These are phyloP conservation scores for Ramularia endophylla DNA, from an alignment of 2,329 filamentous ascomycete species.

Conservation along the genomic window DNA sequence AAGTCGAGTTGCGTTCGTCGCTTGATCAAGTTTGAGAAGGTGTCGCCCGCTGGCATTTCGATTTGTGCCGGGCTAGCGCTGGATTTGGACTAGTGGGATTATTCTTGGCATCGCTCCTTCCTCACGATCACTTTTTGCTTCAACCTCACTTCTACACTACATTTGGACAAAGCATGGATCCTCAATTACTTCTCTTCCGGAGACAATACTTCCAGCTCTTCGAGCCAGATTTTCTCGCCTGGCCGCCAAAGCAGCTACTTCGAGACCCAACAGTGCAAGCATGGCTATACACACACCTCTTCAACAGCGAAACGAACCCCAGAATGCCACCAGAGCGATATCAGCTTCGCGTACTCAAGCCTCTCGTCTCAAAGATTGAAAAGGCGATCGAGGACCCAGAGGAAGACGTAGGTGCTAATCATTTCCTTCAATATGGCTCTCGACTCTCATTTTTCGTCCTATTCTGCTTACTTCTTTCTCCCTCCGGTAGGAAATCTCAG, in stretches of 20 bases:
- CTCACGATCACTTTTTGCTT: too few relatives aligned
- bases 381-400: slow-evolving; percentile 73
- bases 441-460: slow-evolving; percentile 15
- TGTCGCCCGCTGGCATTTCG: slow-evolving; percentile 1
- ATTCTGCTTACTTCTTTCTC: slow-evolving; percentile 18
- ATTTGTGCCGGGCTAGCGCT: neutral
- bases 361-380: slow-evolving; percentile 65
- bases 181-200: slow-evolving; percentile 47
- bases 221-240: slow-evolving; percentile 54
- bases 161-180: slow-evolving; percentile 21
- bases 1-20: slow-evolving; percentile 15
- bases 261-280: slow-evolving; percentile 58
- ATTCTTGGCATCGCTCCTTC: neutral
- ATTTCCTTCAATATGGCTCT: too few relatives aligned
- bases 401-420: slow-evolving; percentile 65
- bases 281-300: slow-evolving; percentile 60
- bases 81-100: too few relatives aligned
- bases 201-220: slow-evolving; percentile 76
- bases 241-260: slow-evolving; percentile 56
- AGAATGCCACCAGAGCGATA: slow-evolving; percentile 64
- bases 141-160: neutral
- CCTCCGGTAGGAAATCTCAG: slow-evolving; percentile 65
- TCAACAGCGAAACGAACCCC: slow-evolving; percentile 51
- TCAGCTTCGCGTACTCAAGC: slow-evolving; percentile 65
- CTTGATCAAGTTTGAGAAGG: slow-evolving; percentile 9